Evolutionary conservation across 1,284 basidiomycete species (phyloP).

Genomic region (Papiliotrema fonsecae): DNA sequence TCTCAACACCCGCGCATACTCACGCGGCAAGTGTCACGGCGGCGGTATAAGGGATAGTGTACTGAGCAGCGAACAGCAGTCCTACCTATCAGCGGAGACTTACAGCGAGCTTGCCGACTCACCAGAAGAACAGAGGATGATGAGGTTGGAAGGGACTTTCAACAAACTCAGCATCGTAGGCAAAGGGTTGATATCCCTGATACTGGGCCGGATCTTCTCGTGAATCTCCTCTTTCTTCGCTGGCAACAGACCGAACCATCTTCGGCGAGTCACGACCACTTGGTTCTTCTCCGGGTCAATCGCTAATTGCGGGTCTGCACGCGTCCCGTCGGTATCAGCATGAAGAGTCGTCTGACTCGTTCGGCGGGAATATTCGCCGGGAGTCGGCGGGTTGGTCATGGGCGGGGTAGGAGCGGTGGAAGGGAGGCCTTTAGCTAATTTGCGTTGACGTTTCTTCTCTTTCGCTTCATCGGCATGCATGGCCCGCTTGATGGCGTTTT

Average conservation of each 20-base stretch:
- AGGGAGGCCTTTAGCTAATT: slow-evolving; percentile 21
- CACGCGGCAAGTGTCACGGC: slow-evolving; percentile 55
- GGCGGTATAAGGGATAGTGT: slow-evolving; percentile 63
- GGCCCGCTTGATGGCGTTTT: slow-evolving; percentile 38
- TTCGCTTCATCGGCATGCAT: slow-evolving; percentile 21
- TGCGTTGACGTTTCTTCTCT: slow-evolving; percentile 27
- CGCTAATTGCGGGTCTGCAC: slow-evolving; percentile 4
- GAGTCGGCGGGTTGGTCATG: slow-evolving; percentile 13
- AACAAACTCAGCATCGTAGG: slow-evolving; percentile 59
- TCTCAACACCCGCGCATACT: not conserved
- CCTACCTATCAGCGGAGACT: slow-evolving; percentile 46
- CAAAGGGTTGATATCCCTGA: slow-evolving; percentile 69
- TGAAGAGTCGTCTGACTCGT: not conserved
- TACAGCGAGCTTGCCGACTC: slow-evolving; percentile 23
- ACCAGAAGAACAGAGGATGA: slow-evolving; percentile 67
- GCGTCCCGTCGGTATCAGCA: no score
- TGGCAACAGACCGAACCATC: slow-evolving; percentile 4
- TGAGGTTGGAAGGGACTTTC: slow-evolving; percentile 60
- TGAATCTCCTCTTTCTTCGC: slow-evolving; percentile 10
- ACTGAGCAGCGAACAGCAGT: slow-evolving; percentile 64
- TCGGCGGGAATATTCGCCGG: not conserved
- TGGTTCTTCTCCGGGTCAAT: slow-evolving; percentile 12
- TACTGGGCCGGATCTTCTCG: slow-evolving; percentile 55
- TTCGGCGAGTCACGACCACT: slow-evolving; percentile 12
- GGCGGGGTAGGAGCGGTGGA: slow-evolving; percentile 30